Conservation (phyloP, 2,329 filamentous ascomycete genomes). For the Hysterium pulicare region DNA sequence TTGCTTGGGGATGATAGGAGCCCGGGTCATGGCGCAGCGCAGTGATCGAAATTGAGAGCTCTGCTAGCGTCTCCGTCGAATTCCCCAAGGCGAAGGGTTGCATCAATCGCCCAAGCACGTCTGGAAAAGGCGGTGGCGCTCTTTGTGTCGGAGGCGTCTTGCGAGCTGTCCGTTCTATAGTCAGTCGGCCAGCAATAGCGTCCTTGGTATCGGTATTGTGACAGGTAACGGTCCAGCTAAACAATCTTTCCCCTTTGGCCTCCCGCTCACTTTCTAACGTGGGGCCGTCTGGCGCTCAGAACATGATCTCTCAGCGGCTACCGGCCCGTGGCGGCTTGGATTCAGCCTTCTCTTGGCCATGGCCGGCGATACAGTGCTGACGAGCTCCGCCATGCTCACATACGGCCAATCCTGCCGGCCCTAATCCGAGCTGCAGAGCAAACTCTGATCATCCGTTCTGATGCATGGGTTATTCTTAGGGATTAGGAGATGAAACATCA, state of each 20-base stretch:
- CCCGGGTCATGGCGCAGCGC: constrained; percentile 28
- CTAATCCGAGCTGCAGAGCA: constrained; percentile 19
- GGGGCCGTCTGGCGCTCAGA: constrained; percentile 10
- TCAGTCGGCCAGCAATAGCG: constrained; percentile 2
- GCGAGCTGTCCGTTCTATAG: not conserved
- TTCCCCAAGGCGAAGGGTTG: constrained; percentile 16
- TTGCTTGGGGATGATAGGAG: constrained; percentile 19
- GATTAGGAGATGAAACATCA: constrained; percentile 39
- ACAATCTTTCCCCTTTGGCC: constrained; percentile 10
- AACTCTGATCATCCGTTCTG: constrained; percentile 37
- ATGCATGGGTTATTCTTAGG: constrained; percentile 35
- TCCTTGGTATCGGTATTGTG: constrained; percentile 21
- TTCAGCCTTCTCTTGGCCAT: constrained; percentile 21
- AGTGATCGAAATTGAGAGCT: constrained; percentile 8
- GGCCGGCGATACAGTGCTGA: constrained; percentile 22
- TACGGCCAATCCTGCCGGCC: constrained; percentile 5
- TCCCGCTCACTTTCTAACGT: too few relatives aligned
- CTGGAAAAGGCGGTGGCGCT: constrained; percentile 13
- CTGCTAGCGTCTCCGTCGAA: constrained; percentile 6
- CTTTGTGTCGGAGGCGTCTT: constrained; percentile 2
- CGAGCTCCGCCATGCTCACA: too few relatives aligned
- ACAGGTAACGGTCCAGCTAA: constrained; percentile 30
- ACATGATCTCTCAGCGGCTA: constrained; percentile 14
- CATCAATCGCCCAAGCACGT: constrained; percentile 8
- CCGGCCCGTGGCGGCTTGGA: constrained; percentile 31